Evolutionary conservation across 805 yeast species (phyloP), one percentile per base, ranked within the genome.

Genomic region (Limtongozyma cylindracea): DNA sequence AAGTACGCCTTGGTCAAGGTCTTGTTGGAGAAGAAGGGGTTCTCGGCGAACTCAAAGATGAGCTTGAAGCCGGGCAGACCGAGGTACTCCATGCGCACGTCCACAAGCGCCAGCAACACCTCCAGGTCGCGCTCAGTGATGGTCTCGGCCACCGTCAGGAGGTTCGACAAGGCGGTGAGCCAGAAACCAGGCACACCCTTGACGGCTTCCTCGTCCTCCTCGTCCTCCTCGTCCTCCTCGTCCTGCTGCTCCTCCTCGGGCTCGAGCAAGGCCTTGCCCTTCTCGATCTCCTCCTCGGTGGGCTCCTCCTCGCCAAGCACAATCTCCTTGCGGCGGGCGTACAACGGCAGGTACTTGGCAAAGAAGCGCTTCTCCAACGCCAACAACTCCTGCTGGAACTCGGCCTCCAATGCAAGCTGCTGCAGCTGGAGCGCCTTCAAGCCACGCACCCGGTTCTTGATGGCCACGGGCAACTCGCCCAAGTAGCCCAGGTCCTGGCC

Each of bases 131-230:
- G 64, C 25, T 78, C 94, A 20, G 88, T 65, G 34, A 88, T 74
- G 31, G 77, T 66, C 29, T 80, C 91, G 16, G 78, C 61, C 21
- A 82, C 64, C 14, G 74, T 66, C 14, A 67, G 63, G 34, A 88
- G 54, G 49, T 82, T 88, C 44, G 73, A 84, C 46, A 88, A 53
- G 5, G 96, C 91, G 11, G 96, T 88, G 36, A 84, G 58, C 98
- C 98, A 88, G 56, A 88, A 88, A 21, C 73, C 67, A 26, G 98
- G 96, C 32, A 88, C 63, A 30, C 98, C 98, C 29, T 54, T 55
- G 22, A 53, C 47, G 11, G 45, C 52, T 15, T 43, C 54, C 18
- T 24, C 41, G 21, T 29, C 43, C 6, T 31, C 40, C 11, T 47
- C 57, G 13, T 41, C 51, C 11, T 44, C 49, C 7, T 41, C 51